Conservation (phyloP, 495 filamentous ascomycete genomes). For the Hypoxylon lienhwacheense region DNA sequence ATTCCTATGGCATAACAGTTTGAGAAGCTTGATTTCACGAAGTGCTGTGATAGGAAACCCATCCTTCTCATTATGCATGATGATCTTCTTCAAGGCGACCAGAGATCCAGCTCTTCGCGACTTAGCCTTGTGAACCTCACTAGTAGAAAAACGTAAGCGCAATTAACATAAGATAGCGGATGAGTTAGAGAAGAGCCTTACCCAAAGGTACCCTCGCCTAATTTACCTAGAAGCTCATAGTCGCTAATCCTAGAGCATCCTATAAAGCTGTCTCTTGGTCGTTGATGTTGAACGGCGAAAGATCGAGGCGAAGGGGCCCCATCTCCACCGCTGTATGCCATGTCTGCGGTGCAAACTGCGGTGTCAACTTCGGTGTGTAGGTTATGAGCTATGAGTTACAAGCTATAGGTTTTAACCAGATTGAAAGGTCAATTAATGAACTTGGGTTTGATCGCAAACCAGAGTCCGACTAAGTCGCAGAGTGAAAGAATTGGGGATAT, state of each 20-base stretch:
- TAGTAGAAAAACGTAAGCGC: slow-evolving; percentile 40
- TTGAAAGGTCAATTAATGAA: neutral
- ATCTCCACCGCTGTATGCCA: slow-evolving; percentile 33
- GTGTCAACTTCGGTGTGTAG: slow-evolving; percentile 42
- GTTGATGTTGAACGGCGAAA: slow-evolving; percentile 50
- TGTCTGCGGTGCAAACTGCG: slow-evolving; percentile 19
- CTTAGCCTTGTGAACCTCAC: slow-evolving; percentile 88
- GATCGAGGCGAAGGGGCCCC: slow-evolving; percentile 45
- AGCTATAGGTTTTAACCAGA: slow-evolving; percentile 29
- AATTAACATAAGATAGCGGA: neutral
- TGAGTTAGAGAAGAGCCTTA: slow-evolving; percentile 40
- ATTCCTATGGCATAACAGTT: slow-evolving; percentile 88
- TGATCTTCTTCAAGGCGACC: slow-evolving; percentile 92
- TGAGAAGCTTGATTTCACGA: slow-evolving; percentile 92
- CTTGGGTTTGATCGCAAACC: slow-evolving; percentile 19
- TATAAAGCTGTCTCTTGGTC: slow-evolving; percentile 60
- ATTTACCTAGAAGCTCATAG: slow-evolving; percentile 86
- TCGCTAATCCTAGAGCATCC: slow-evolving; percentile 87
- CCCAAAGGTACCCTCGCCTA: slow-evolving; percentile 98
- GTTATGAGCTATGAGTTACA: neutral
- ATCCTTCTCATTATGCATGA: slow-evolving; percentile 85
- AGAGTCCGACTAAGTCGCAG: slow-evolving; percentile 12
- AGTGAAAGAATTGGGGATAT: slow-evolving; percentile 2
- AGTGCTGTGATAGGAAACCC: slow-evolving; percentile 81
- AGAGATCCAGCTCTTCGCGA: slow-evolving; percentile 70